A percentile compares a stretch with the other conserved stretches of the same genome.
Evolutionary conservation across 2,329 filamentous ascomycete species (phyloP).

Genomic region (Dryadomyces quercus-mongolicae): DNA sequence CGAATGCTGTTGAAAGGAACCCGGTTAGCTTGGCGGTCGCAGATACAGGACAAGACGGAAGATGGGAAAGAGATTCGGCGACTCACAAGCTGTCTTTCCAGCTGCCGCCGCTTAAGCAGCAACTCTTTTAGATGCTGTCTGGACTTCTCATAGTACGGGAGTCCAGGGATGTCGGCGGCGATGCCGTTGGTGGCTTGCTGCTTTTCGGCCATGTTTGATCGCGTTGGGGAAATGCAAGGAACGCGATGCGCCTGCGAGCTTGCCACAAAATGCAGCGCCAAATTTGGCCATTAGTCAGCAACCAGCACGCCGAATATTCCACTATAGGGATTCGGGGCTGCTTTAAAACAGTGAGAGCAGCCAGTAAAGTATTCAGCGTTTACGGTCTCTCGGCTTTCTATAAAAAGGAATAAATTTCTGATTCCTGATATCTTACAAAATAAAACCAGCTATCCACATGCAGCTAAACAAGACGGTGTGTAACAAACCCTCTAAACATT

Average conservation of each 20-base stretch:
- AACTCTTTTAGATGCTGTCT: conserved; percentile 55
- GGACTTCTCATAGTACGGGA: conserved; percentile 62
- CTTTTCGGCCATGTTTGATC: conserved; percentile 20
- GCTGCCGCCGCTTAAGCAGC: conserved; percentile 49
- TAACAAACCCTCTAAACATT: neutral
- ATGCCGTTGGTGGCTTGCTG: conserved; percentile 9
- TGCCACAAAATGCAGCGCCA: too few relatives aligned
- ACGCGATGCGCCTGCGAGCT: too few relatives aligned
- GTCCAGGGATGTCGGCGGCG: conserved; percentile 32
- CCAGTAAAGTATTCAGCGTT: too few relatives aligned
- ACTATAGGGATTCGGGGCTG: too few relatives aligned
- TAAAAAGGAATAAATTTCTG: too few relatives aligned
- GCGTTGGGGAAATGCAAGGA: neutral
- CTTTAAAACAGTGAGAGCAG: too few relatives aligned
- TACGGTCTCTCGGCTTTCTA: too few relatives aligned
- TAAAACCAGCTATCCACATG: neutral
- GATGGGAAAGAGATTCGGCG: neutral
- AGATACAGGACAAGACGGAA: neutral
- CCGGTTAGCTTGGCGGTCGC: neutral
- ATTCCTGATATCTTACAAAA: too few relatives aligned
- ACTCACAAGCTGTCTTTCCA: conserved; percentile 26
- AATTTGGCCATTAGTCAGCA: neutral
- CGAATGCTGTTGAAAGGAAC: conserved; percentile 1
- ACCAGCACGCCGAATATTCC: too few relatives aligned
- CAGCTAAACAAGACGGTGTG: neutral